Evolutionary conservation across 495 filamentous ascomycete genomes (phyloP), one percentile per base, ranked within the genome.

Genomic region (Penicillium egyptiacum): DNA sequence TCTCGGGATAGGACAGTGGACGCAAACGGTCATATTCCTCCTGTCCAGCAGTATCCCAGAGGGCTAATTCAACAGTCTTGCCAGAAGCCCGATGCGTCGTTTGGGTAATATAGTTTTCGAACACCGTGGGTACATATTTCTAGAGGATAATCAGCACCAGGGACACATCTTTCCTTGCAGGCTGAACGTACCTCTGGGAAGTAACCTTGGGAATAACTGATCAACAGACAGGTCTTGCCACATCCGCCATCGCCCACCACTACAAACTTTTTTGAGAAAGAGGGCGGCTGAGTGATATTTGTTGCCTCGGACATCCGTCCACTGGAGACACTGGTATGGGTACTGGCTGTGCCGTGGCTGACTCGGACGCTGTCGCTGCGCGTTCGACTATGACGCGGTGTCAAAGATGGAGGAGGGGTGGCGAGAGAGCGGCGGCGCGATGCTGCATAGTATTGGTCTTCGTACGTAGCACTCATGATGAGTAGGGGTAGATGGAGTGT

Each of bases 111-210:
- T 98, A 98, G 77, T 98, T 98, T 68, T 98, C 94, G 70, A 98
- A 98, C 57, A 98, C 94, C 0, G 94, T 98, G 3, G 94, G 94
- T 48, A 98, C 93, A 68, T 98, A 98, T 97, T 97, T 98, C 94
- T 98, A 54, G 17, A 52, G 26, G 30, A 41, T 26, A 42, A 35
- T 68, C 45, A 65, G 60, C 54, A 50, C 40, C 42, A 54, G 44
- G 48, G 22, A 40, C 7, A 22, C 16, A 22, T 20, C 57, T 23
- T 55, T 19, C 30, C 28, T 25, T 14, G 33, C 39, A 20, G 14
- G 3, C 16, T 42, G 30, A 33, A 53, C 65, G 37, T 79, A 96
- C 94, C 88, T 98, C 95, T 72, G 94, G 94, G 70, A 98, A 98
- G 72, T 95, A 94, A 12, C 94, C 94, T 79, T 96, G 90, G 59